phyloP scores from a whole-genome alignment of 805 yeast genomes.

The Clavispora santaluciae region DNA sequence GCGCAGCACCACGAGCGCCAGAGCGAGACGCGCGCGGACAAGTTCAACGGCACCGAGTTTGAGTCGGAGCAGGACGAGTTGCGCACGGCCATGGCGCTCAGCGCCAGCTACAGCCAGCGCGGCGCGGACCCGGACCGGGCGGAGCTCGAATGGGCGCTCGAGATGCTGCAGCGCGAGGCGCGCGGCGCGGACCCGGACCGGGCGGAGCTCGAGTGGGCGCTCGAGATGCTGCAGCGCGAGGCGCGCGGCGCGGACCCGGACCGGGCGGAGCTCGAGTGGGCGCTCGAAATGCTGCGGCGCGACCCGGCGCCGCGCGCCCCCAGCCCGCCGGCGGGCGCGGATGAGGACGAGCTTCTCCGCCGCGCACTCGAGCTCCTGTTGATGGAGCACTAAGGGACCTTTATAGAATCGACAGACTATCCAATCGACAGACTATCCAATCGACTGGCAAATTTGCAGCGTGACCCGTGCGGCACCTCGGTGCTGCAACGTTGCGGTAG shows the following conservation, averaged over 20 bases:
- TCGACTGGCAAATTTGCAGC: background rate
- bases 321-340: background rate
- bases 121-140: constrained; percentile 17
- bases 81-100: constrained; percentile 22
- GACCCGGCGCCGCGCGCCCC: background rate
- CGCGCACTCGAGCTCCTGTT: constrained; percentile 17
- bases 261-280: background rate
- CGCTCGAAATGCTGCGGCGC: background rate
- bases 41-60: constrained; percentile 42
- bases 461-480: too few relatives aligned
- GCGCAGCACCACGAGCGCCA: constrained; percentile 20
- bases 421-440: too few relatives aligned
- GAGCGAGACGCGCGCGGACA: constrained; percentile 29
- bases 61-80: constrained; percentile 25
- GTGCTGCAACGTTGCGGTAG: too few relatives aligned
- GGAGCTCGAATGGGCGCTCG: constrained; percentile 32
- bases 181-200: background rate
- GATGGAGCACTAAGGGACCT: constrained; percentile 7
- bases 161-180: background rate
- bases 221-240: background rate
- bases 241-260: background rate
- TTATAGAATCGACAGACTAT: background rate
- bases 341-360: constrained; percentile 18
- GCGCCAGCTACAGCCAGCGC: constrained; percentile 10
- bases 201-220: background rate